Base-by-base conservation (phyloP, 2,329 filamentous ascomycete species). In the Cladophialophora chaetospira region DNA sequence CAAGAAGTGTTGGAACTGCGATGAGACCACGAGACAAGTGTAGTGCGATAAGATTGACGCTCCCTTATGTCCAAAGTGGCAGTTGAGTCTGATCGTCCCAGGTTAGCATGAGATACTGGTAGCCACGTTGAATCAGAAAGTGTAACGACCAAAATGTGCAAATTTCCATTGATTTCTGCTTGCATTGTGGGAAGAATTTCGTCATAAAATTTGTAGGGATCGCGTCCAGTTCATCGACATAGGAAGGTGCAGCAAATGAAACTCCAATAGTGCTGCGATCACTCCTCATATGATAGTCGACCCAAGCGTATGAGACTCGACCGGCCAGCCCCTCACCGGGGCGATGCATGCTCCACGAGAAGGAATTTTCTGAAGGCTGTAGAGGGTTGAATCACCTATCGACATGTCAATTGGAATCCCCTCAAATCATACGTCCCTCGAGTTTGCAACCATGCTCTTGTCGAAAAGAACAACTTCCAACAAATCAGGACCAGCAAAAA, bases 31-130 rank as follows among this genome's bases (percentile, higher is more conserved):
- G 40, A 28, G 51, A 56, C 6, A 62, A 17, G 38, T 62, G 52
- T 6, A 58, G 51, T 9, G 43, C 38, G 31, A 29, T 13, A 9
- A 56, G 48, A 17, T 28, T 31, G 19, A 62, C 56, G 42, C 53
- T 57, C 15, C 59, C 44, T 6, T 19, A 42, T 6, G 45, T 36
- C 35, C 5, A 13, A 9, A 40, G 25, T 15, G 47, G 19, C 13
- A 26, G 29, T 35, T 26, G 43, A 8, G 23, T 36, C 28, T 48
- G 44, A n/a, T 53, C 60, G 40, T 57, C 59, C 28, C 60, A 54
- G 11, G 46, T 48, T 21, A 51, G 38, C 42, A 53, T 45, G 38
- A 51, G 60, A 26, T 35, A 44, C 43, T 60, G 59, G 26, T 56
- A 56, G 38, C 56, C 48, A 4, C 47, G 44, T n/a, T 55, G 46